A percentile compares a stretch with the other conserved stretches of the same genome.
These are phyloP conservation scores for Acanthamoeba lenticulata DNA, from an alignment of 208 protist species.

Conservation along the genomic window DNA sequence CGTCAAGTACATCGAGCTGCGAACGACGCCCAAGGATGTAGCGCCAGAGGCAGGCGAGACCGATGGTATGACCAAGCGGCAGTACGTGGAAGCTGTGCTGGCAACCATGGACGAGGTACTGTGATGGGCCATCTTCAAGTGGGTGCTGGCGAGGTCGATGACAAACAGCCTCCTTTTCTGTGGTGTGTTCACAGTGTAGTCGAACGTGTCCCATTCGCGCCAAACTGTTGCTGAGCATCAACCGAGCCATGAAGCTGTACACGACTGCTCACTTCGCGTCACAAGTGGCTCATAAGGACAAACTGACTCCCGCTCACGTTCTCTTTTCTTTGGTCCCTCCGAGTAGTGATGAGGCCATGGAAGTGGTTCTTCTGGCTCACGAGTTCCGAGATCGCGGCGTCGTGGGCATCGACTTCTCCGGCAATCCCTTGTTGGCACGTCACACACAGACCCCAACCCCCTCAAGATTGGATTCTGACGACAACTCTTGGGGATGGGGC, in stretches of 20 bases:
- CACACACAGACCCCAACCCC: too few species aligned
- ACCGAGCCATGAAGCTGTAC: slow-evolving; percentile 20
- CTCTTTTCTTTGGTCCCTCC: not conserved
- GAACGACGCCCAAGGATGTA: slow-evolving; percentile 19
- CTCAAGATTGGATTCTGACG: too few species aligned
- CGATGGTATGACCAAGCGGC: slow-evolving; percentile 15
- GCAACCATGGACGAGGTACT: slow-evolving; percentile 18
- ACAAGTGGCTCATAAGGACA: too few species aligned
- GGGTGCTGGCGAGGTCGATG: too few species aligned
- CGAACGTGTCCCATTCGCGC: not conserved
- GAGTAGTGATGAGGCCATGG: not conserved
- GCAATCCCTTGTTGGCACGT: slow-evolving; percentile 14
- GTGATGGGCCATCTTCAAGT: not conserved
- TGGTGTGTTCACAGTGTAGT: not conserved
- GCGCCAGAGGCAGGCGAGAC: not conserved
- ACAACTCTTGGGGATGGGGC: not conserved
- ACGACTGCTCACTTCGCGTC: not conserved
- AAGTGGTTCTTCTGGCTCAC: not conserved
- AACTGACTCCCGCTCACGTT: slow-evolving; percentile 12
- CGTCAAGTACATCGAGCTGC: slow-evolving; percentile 44
- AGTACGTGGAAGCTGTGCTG: slow-evolving; percentile 32
- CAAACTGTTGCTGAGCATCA: slow-evolving; percentile 46
- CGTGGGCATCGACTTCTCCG: slow-evolving; percentile 42
- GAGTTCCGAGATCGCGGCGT: slow-evolving; percentile 10
- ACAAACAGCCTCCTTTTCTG: too few species aligned